Evolutionary conservation across 306 rosid species (phyloP), one percentile per base, ranked within the genome.

Genomic region (Rosa rugosa): DNA sequence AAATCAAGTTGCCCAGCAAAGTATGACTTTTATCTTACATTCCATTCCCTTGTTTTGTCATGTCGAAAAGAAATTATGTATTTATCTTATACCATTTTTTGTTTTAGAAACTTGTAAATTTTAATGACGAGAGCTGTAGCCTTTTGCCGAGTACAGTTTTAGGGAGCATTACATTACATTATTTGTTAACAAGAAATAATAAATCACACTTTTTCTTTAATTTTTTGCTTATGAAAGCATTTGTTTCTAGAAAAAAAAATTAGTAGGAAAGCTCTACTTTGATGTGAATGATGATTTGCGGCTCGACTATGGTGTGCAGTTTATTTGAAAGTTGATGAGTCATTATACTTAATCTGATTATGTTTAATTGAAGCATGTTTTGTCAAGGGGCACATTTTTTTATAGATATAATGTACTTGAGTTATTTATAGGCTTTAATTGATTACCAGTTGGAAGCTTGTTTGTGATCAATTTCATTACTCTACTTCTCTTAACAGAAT

Each of bases 1-100:
- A 92, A 91, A 83, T 95, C 99, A 67, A 92, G 90, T 80, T 86
- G 93, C 83, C 99, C 98, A 11, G 97, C 98, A 68, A 95, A 92
- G 98, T 92, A 95, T 79, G 91, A 18, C 47, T 70, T 76, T 75
- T 46, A 25, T 71, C 51, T 27, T 82, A 47, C 76, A 8, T 73
- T 44, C 38, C 8, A 47, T 79, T 10, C 20, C n/a, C 11, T 6
- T 47, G 14, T 44, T 76, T 51, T 31, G 36, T 31, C 36, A 27
- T 65, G 9, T 78, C 8, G 51, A 72, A 22, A 34, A 38, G 49
- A 17, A n/a, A 5, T 12, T 34, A n/a, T 51, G 1, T 51, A 20
- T 18, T 20, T 38, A 27, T 53, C 50, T 53, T 73, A 11, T 51
- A 18, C n/a, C 53, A 20, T 38, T 71, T 71, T 50, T 3, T 16